These are phyloP conservation scores for Tetracladium setigerum DNA, from an alignment of 495 filamentous ascomycete species.

Conservation along the genomic window DNA sequence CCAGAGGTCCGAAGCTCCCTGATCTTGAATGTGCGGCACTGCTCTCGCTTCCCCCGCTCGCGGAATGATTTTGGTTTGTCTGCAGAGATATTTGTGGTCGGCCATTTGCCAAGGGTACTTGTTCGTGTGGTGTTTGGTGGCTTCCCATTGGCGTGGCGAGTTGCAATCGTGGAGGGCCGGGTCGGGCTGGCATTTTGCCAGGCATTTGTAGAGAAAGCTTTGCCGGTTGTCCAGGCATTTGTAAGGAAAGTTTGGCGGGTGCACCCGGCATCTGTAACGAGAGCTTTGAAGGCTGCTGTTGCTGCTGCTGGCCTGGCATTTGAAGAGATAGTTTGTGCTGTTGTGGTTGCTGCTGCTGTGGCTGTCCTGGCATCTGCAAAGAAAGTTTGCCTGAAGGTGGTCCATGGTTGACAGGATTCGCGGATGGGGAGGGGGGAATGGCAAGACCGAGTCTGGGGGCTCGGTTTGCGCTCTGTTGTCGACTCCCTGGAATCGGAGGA, in stretches of 20 bases:
- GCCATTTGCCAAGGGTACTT: slow-evolving; percentile 36
- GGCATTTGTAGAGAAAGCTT: not conserved
- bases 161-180: slow-evolving; percentile 62
- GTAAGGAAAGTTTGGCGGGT: no score
- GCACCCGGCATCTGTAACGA: no score
- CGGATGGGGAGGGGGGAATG: slow-evolving; percentile 77
- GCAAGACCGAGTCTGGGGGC: slow-evolving; percentile 77
- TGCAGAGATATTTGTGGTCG: slow-evolving; percentile 29
- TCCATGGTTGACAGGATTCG: slow-evolving; percentile 51
- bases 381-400: slow-evolving; percentile 23
- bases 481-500: slow-evolving; percentile 71
- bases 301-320: slow-evolving; percentile 26
- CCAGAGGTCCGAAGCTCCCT: slow-evolving; percentile 65
- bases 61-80: slow-evolving; percentile 38
- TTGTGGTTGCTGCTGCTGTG: not conserved
- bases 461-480: slow-evolving; percentile 52
- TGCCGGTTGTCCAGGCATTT: no score
- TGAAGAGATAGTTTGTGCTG: slow-evolving; percentile 23
- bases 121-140: slow-evolving; percentile 56
- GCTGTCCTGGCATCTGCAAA: slow-evolving; percentile 20
- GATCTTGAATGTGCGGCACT: slow-evolving; percentile 61
- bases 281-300: slow-evolving; percentile 1
- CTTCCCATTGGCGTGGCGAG: slow-evolving; percentile 82
- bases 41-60: slow-evolving; percentile 65
- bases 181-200: slow-evolving; percentile 36